Conservation (phyloP, 306 rosid species). For the Dicorynia guianensis region DNA sequence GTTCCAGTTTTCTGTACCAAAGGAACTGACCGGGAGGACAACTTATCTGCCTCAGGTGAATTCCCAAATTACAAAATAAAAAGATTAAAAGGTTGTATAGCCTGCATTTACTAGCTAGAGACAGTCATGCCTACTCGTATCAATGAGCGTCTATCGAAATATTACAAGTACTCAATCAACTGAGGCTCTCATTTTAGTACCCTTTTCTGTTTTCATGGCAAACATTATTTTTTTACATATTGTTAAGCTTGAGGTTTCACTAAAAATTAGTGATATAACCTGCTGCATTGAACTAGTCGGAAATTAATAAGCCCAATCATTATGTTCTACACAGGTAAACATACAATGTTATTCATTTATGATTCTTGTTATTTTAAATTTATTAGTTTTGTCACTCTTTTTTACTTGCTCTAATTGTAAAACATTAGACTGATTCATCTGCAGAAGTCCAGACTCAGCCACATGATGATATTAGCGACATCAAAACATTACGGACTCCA, state of each 20-base stretch:
- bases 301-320: background rate
- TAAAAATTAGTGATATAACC: too few relatives aligned
- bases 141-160: background rate
- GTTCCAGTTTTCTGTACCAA: slow-evolving; percentile 52
- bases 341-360: background rate
- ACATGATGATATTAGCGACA: slow-evolving; percentile 42
- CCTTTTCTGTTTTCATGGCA: background rate
- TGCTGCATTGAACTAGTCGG: background rate
- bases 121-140: background rate
- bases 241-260: too few relatives aligned
- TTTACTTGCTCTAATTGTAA: slow-evolving; percentile 14
- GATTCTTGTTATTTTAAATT: background rate
- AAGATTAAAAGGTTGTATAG: too few relatives aligned
- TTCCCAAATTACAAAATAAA: background rate
- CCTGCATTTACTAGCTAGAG: background rate
- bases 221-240: too few relatives aligned
- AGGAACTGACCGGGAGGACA: slow-evolving; percentile 58
- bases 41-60: slow-evolving; percentile 63
- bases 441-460: slow-evolving; percentile 60
- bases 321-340: background rate
- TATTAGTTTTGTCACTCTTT: background rate
- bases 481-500: slow-evolving; percentile 35
- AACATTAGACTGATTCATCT: slow-evolving; percentile 33
- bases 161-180: background rate
- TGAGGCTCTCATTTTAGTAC: background rate